Conservation (phyloP, 495 filamentous ascomycete species). For the Penicillium diatomitis region DNA sequence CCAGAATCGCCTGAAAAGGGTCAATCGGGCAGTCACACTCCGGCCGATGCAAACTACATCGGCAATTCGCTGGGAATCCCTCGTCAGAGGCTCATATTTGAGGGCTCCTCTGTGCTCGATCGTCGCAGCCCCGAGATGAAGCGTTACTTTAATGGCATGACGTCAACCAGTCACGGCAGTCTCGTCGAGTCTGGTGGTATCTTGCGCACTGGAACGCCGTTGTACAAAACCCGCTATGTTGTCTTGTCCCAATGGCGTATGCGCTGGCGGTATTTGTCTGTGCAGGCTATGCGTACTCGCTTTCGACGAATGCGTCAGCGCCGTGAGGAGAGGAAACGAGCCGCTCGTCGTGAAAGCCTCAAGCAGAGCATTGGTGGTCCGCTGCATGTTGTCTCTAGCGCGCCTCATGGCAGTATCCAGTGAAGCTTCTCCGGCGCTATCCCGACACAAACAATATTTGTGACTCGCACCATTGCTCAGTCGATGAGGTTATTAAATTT, state of each 20-base stretch:
- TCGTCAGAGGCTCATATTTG: slow-evolving; percentile 42
- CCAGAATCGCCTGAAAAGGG: slow-evolving; percentile 27
- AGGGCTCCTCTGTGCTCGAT: slow-evolving; percentile 27
- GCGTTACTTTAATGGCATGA: slow-evolving; percentile 15
- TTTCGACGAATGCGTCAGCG: slow-evolving; percentile 50
- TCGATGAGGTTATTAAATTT: slow-evolving; percentile 3
- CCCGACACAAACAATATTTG: too few species aligned
- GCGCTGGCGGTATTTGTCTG: slow-evolving; percentile 44
- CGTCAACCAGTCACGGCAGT: slow-evolving; percentile 23
- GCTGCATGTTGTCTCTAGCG: slow-evolving; percentile 26
- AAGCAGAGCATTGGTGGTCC: slow-evolving; percentile 55
- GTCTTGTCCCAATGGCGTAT: slow-evolving; percentile 39
- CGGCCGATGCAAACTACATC: slow-evolving; percentile 24
- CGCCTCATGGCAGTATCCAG: slow-evolving; percentile 7
- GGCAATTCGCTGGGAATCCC: slow-evolving; percentile 46
- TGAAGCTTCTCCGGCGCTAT: background rate
- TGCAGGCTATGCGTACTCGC: slow-evolving; percentile 42
- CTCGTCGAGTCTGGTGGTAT: slow-evolving; percentile 22
- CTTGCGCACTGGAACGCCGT: slow-evolving; percentile 22
- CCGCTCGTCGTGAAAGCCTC: slow-evolving; percentile 55
- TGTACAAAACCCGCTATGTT: slow-evolving; percentile 29
- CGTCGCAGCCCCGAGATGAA: slow-evolving; percentile 31
- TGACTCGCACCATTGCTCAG: background rate
- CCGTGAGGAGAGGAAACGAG: slow-evolving; percentile 44
- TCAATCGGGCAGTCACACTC: slow-evolving; percentile 1